phyloP scores from a whole-genome alignment of 2,329 filamentous ascomycete species.

The Pseudogymnoascus sp. region DNA sequence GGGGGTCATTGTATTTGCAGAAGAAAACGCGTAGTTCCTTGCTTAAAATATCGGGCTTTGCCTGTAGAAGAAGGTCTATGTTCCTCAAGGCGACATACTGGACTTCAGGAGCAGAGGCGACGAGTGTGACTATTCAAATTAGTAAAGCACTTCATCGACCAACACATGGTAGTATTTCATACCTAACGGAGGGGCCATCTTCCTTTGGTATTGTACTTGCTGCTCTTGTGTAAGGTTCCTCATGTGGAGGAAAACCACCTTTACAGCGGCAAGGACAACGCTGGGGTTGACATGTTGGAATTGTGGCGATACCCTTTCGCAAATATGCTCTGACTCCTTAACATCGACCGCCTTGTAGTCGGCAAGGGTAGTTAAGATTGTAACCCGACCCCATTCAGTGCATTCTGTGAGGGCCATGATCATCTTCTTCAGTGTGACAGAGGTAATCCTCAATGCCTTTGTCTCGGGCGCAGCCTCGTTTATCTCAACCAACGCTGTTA shows the following conservation, averaged over 20 bases:
- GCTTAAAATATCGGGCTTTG: constrained; percentile 91
- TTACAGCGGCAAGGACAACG: constrained; percentile 94
- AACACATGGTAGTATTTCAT: constrained; percentile 25
- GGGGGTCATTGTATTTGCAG: constrained; percentile 99
- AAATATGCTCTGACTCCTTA: constrained; percentile 97
- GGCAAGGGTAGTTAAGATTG: constrained; percentile 80
- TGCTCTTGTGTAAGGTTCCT: constrained; percentile 69
- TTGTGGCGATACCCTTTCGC: constrained; percentile 88
- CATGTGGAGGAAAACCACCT: constrained; percentile 97
- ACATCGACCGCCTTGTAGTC: constrained; percentile 80
- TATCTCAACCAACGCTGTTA: constrained; percentile 89
- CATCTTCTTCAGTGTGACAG: constrained; percentile 84
- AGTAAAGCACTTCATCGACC: constrained; percentile 11
- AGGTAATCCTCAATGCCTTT: constrained; percentile 72
- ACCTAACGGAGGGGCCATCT: constrained; percentile 96
- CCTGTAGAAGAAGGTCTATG: constrained; percentile 90
- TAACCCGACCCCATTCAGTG: constrained; percentile 96
- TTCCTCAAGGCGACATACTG: constrained; percentile 96
- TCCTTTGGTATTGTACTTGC: constrained; percentile 82
- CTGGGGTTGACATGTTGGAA: constrained; percentile 98
- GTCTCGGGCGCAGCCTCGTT: constrained; percentile 85
- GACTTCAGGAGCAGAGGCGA: constrained; percentile 91
- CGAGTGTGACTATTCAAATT: constrained; percentile 64
- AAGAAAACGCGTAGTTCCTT: constrained; percentile 98
- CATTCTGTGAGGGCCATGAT: constrained; percentile 95